Evolutionary conservation across 306 rosid genomes (phyloP), one percentile per base, ranked within the genome.

Genomic region (Fragaria iinumae): DNA sequence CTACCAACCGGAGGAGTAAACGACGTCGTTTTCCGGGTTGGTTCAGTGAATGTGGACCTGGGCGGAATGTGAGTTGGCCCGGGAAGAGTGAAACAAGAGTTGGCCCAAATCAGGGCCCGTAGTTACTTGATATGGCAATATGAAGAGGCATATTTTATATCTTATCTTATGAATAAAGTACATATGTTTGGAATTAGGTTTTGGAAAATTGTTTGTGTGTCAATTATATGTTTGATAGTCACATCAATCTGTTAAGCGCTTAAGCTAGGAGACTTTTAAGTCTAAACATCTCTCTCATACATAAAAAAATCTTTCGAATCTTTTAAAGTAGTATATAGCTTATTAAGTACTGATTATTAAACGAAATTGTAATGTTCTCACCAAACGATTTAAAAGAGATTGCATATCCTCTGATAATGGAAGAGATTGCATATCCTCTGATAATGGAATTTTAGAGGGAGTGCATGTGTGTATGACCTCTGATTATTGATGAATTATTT

Each of bases 61-160:
- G 44, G 41, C 13, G 25, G 29, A 9, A 57, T 57, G 16, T 25
- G 2, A 39, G 67, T 2, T 73, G 68, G 63, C 25, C 68, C 53
- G 8, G 41, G 21, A 39, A 10, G 4, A 55, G 27, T 6, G 10
- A 38, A 14, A 23, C 65, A 56, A 11, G 12, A 41, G 27, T 16
- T 41, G 43, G 77, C 77, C 77, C 68, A 56, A 73, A 12, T 10
- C 3, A 11, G 38, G 56, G 36, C 50, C 76, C 76, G 38, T 29
- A 1, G 29, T 16, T 8, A 38, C 6, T 8, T 66, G 1, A 13
- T 20, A 6, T 65, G 11, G 14, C 47, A 9, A 9, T 36, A 3
- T 60, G 18, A 60, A n/a, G n/a, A n/a, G n/a, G n/a, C n/a, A n/a
- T n/a, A n/a, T 4, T 14, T 5, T 50, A 9, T n/a, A 55, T 55